Percentiles rank a stretch among this genome's conserved stretches.
Evolutionary conservation across 2,329 filamentous ascomycete genomes (phyloP).

Genomic region (Fusarium redolens): DNA sequence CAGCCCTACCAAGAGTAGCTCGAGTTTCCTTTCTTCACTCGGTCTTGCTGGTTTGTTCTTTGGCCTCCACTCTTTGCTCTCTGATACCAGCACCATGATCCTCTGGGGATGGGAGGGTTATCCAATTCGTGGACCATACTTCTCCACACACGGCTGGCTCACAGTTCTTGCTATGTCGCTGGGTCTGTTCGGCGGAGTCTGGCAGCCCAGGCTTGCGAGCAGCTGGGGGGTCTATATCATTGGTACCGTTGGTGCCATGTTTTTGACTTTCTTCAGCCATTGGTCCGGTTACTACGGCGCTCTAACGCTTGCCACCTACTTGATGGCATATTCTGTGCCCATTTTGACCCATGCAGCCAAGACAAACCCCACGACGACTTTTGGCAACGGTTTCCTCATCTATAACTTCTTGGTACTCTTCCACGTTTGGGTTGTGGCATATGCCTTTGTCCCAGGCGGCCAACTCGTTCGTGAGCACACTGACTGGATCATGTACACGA

Average conservation of each 20-base stretch:
- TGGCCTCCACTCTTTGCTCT: slow-evolving; percentile 89
- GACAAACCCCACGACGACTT: slow-evolving; percentile 81
- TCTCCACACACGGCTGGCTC: slow-evolving; percentile 88
- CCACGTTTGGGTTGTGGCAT: slow-evolving; percentile 98
- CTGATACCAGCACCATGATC: slow-evolving; percentile 99
- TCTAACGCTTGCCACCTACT: slow-evolving; percentile 78
- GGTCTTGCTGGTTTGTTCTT: slow-evolving; percentile 89
- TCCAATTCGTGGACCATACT: slow-evolving; percentile 86
- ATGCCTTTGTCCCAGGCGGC: slow-evolving; percentile 96
- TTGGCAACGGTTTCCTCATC: slow-evolving; percentile 87
- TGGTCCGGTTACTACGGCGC: slow-evolving; percentile 94
- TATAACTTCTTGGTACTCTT: slow-evolving; percentile 98
- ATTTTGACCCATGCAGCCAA: slow-evolving; percentile 81
- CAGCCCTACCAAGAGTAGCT: slow-evolving; percentile 65
- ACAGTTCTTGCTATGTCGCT: slow-evolving; percentile 89
- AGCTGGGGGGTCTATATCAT: slow-evolving; percentile 84
- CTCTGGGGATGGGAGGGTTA: slow-evolving; percentile 98
- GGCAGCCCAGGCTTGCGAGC: slow-evolving; percentile 74
- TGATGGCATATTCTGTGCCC: slow-evolving; percentile 82
- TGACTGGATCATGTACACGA: slow-evolving; percentile 92
- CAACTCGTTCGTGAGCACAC: slow-evolving; percentile 93
- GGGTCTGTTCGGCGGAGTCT: slow-evolving; percentile 81
- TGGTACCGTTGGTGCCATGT: slow-evolving; percentile 81
- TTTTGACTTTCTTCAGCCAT: slow-evolving; percentile 80
- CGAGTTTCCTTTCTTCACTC: slow-evolving; percentile 76